Evolutionary conservation across 73 alveolate genomes (phyloP).

Genomic region (Tetrahymena thermophila): DNA sequence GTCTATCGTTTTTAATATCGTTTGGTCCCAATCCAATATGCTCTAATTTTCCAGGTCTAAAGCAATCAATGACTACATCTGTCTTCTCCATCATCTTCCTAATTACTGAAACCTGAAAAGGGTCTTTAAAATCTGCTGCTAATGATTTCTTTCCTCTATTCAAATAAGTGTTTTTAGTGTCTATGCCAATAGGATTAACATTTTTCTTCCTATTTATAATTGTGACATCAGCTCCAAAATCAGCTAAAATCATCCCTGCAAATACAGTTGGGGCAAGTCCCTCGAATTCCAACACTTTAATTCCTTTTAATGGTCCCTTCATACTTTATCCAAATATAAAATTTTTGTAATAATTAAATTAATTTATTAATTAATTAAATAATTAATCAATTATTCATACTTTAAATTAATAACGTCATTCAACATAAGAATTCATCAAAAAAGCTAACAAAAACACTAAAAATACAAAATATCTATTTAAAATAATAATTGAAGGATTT

Average conservation of each 20-base stretch:
- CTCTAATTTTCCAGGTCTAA: constrained; percentile 52
- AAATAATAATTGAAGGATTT: too few species aligned
- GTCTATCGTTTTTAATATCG: constrained; percentile 14
- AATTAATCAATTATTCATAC: background rate
- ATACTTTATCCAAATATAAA: background rate
- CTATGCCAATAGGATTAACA: background rate
- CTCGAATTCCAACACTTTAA: constrained; percentile 47
- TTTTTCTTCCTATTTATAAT: constrained; percentile 6
- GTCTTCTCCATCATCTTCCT: background rate
- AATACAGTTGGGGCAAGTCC: constrained; percentile 40
- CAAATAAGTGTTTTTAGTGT: background rate
- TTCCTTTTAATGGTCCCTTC: constrained; percentile 8
- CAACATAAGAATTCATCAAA: too few species aligned
- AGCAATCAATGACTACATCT: constrained; percentile 49
- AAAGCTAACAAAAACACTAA: too few species aligned
- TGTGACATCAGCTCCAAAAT: constrained; percentile 40
- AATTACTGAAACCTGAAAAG: background rate
- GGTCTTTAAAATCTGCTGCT: constrained; percentile 16
- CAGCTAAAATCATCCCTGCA: constrained; percentile 46
- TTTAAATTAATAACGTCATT: too few species aligned
- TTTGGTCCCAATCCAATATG: constrained; percentile 40
- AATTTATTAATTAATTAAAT: too few species aligned
- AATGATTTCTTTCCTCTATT: constrained; percentile 30
- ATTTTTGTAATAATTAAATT: background rate
- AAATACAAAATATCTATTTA: too few species aligned